These are phyloP conservation scores for Podaxis rugospora DNA, from an alignment of 768 basidiomycete genomes.

Conservation along the genomic window DNA sequence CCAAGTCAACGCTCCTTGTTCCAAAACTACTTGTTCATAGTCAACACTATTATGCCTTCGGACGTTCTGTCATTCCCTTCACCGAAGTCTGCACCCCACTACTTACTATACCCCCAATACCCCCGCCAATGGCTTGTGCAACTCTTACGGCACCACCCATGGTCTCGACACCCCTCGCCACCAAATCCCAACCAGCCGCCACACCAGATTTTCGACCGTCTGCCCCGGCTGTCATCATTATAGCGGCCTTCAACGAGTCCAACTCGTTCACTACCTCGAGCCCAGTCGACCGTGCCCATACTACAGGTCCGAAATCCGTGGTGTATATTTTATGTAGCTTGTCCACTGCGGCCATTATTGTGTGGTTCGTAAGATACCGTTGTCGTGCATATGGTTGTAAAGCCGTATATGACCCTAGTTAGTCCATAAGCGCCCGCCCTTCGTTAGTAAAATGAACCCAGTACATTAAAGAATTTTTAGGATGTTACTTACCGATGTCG, in stretches of 20 bases:
- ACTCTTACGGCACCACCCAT: conserved; percentile 16
- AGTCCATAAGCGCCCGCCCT: background rate
- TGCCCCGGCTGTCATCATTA: conserved; percentile 81
- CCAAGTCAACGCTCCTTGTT: background rate
- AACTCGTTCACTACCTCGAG: conserved; percentile 91
- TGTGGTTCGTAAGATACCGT: conserved; percentile 85
- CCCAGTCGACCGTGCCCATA: conserved; percentile 85
- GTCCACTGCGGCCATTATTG: conserved; percentile 78
- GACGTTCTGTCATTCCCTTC: background rate
- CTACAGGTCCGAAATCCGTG: conserved; percentile 59
- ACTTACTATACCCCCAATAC: conserved; percentile 3
- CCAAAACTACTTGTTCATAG: background rate
- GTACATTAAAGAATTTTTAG: background rate
- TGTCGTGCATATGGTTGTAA: conserved; percentile 74
- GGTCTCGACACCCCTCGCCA: conserved; percentile 37
- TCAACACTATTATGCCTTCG: background rate
- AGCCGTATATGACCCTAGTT: conserved; percentile 66
- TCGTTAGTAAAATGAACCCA: background rate
- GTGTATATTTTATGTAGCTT: conserved; percentile 88
- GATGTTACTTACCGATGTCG: conserved; percentile 66
- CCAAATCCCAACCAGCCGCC: conserved; percentile 27
- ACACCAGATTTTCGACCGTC: conserved; percentile 12
- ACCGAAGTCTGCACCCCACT: background rate
- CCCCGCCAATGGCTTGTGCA: background rate
- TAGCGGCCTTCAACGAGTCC: conserved; percentile 70